Conservation (phyloP, 2,329 filamentous ascomycete genomes). For the Fonsecaea pedrosoi region DNA sequence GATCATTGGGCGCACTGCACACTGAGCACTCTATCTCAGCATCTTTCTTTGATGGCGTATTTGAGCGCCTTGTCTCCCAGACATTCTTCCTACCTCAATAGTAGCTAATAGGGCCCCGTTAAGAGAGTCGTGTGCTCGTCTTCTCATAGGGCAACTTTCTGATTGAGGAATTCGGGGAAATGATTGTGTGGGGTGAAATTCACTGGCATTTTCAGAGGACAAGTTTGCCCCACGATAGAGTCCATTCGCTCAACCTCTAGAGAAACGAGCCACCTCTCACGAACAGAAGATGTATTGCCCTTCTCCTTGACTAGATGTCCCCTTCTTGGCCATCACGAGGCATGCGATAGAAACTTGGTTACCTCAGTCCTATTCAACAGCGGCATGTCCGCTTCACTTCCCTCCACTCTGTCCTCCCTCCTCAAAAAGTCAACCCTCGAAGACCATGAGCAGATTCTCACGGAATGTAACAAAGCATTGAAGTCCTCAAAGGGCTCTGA, state of each 20-base stretch:
- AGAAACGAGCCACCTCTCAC: background rate
- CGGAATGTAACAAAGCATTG: constrained; percentile 63
- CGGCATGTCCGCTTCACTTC: constrained; percentile 47
- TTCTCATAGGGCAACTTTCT: background rate
- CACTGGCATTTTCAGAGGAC: background rate
- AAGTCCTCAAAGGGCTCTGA: constrained; percentile 63
- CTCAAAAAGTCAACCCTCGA: constrained; percentile 65
- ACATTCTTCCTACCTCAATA: background rate
- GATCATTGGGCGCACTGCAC: background rate
- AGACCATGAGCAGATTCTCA: constrained; percentile 67
- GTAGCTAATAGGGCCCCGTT: background rate
- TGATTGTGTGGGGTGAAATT: constrained; percentile 26
- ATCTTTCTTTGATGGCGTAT: background rate
- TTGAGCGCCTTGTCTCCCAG: background rate
- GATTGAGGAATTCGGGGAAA: background rate
- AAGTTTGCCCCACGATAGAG: background rate
- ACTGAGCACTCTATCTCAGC: background rate
- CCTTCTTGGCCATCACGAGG: background rate
- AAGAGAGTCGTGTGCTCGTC: constrained; percentile 17
- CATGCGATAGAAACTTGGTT: background rate
- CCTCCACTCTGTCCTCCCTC: constrained; percentile 60
- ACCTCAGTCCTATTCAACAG: background rate
- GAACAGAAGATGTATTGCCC: background rate
- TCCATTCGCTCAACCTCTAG: background rate
- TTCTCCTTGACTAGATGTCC: background rate